A percentile compares a stretch with the other conserved stretches of the same genome.
Evolutionary conservation across 2,329 filamentous ascomycete species (phyloP).

Genomic region (Cordyceps cateniannulata): DNA sequence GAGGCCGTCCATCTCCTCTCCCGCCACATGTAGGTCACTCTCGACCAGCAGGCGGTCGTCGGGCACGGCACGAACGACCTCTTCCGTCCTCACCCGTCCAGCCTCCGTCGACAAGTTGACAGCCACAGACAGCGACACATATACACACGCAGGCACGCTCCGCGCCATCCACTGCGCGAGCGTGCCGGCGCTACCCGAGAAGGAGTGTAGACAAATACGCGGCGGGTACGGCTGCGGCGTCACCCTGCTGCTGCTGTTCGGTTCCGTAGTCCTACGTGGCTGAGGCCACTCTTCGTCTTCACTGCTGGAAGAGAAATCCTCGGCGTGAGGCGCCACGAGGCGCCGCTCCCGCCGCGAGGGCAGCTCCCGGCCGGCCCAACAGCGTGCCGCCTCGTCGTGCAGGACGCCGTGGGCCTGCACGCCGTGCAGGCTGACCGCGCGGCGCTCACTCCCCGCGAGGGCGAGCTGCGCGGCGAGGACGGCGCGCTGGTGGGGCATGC

Average conservation of each 20-base stretch:
- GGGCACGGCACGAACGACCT: conserved; percentile 66
- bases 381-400: conserved; percentile 55
- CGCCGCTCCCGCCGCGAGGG: conserved; percentile 53
- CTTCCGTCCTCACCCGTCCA: conserved; percentile 44
- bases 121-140: conserved; percentile 78
- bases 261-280: conserved; percentile 15
- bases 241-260: not conserved
- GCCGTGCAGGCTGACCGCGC: conserved; percentile 64
- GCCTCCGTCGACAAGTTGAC: conserved; percentile 64
- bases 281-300: conserved; percentile 25
- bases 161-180: conserved; percentile 72
- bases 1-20: conserved; percentile 68
- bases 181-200: conserved; percentile 69
- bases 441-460: conserved; percentile 60
- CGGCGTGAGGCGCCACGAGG: conserved; percentile 39
- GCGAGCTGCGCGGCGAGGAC: conserved; percentile 63
- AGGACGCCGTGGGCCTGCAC: conserved; percentile 71
- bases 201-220: conserved; percentile 88
- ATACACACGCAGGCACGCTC: conserved; percentile 68
- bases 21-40: conserved; percentile 82
- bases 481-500: conserved; percentile 60
- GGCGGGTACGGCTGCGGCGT: conserved; percentile 61
- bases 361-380: conserved; percentile 66
- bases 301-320: conserved; percentile 37
- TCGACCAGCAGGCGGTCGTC: conserved; percentile 77